A percentile compares a stretch with the other conserved stretches of the same genome.
These are phyloP conservation scores for Coemansia sp. DNA, from an alignment of 192 early-diverging fungal species.

Conservation along the genomic window DNA sequence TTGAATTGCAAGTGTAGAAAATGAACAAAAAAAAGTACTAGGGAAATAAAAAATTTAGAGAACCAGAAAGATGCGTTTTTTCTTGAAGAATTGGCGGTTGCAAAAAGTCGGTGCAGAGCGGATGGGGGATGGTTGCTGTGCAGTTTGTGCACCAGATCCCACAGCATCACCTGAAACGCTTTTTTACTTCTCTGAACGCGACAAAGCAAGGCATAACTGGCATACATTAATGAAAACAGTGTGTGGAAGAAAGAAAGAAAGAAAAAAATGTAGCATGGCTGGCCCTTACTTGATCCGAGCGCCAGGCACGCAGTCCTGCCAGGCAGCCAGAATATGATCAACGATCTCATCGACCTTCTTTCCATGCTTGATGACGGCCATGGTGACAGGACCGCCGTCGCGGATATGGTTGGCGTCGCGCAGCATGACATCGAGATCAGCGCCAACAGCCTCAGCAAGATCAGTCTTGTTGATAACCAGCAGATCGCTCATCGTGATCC, in stretches of 20 bases:
- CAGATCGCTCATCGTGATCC: conserved; percentile 94
- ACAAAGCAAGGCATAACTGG: too few relatives aligned
- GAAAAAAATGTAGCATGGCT: too few relatives aligned
- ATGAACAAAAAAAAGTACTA: not conserved
- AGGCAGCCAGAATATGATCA: conserved; percentile 65
- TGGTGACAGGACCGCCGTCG: conserved; percentile 83
- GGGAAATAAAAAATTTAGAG: not conserved
- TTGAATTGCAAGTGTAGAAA: not conserved
- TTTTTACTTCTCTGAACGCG: too few relatives aligned
- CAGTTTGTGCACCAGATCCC: too few relatives aligned
- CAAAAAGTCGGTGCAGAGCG: too few relatives aligned
- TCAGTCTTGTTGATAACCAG: conserved; percentile 98
- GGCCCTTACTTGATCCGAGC: conserved; percentile 34
- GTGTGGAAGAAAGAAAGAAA: too few relatives aligned
- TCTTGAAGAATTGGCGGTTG: too few relatives aligned
- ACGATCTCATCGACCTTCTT: conserved; percentile 82
- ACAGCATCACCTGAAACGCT: too few relatives aligned
- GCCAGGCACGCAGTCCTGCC: conserved; percentile 51
- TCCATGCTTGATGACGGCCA: conserved; percentile 91
- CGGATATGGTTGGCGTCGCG: conserved; percentile 87
- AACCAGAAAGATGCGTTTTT: too few relatives aligned
- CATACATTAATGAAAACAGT: too few relatives aligned
- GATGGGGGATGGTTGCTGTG: too few relatives aligned
- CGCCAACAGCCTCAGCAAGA: conserved; percentile 84
- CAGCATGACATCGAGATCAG: conserved; percentile 90